phyloP scores from a whole-genome alignment of 192 early-diverging fungal species.

The Chytriomyces sp. region DNA sequence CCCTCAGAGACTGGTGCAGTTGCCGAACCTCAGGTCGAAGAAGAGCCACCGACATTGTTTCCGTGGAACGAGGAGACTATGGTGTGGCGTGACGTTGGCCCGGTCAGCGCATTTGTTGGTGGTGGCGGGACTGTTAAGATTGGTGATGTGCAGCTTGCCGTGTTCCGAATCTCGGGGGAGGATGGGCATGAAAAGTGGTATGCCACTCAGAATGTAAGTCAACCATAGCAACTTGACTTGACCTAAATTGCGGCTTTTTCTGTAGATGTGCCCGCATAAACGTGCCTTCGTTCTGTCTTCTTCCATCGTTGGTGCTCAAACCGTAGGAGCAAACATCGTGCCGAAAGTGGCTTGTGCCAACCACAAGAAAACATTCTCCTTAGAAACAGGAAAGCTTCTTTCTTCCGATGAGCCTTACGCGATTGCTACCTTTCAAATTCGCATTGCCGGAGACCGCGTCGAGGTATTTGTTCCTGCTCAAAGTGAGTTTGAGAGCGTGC shows the following conservation, averaged over 20 bases:
- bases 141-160: conserved; percentile 67
- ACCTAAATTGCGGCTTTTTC: too few relatives aligned
- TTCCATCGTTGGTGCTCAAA: conserved; percentile 56
- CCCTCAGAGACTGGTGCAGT: too few relatives aligned
- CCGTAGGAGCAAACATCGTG: conserved; percentile 18
- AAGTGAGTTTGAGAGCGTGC: conserved; percentile 48
- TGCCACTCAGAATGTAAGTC: conserved; percentile 64
- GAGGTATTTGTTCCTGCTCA: conserved; percentile 49
- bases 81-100: conserved; percentile 1
- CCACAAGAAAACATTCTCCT: conserved; percentile 65
- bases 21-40: conserved; percentile 1
- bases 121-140: conserved; percentile 55
- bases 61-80: conserved; percentile 11
- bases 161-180: conserved; percentile 49
- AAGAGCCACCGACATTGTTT: conserved; percentile 24
- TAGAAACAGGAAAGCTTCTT: conserved; percentile 56
- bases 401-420: conserved; percentile 44
- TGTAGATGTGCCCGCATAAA: conserved; percentile 73
- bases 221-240: neutral
- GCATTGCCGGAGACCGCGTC: conserved; percentile 49
- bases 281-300: conserved; percentile 67
- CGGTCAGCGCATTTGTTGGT: conserved; percentile 46
- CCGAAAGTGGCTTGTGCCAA: conserved; percentile 69
- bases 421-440: conserved; percentile 65
- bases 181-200: conserved; percentile 53